Evolutionary conservation across 75 land plant genomes (phyloP).

Genomic region (Picea glauca): DNA sequence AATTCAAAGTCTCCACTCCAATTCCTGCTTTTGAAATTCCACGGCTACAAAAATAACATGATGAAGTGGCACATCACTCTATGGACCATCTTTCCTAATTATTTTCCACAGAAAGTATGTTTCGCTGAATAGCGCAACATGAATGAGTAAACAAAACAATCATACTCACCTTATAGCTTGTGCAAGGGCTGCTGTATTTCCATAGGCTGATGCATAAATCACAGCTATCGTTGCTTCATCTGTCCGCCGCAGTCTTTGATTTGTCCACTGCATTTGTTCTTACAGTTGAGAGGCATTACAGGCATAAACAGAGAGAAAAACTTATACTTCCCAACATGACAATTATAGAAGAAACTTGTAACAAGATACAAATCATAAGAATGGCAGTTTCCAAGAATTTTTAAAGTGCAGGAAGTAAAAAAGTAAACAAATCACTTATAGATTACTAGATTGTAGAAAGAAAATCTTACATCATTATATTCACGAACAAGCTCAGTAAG

Average conservation of each 20-base stretch:
- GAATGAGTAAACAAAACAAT: not conserved
- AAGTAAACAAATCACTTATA: not conserved
- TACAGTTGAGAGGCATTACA: conserved; percentile 12
- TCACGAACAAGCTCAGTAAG: conserved; percentile 52
- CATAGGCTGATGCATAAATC: conserved; percentile 55
- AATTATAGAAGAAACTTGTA: not conserved
- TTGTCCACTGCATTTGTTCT: conserved; percentile 38
- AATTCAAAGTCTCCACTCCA: conserved; percentile 46
- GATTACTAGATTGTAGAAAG: not conserved
- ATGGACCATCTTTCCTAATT: not conserved
- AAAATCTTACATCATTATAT: conserved; percentile 33
- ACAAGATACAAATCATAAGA: not conserved
- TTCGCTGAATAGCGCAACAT: not conserved
- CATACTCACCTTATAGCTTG: conserved; percentile 41
- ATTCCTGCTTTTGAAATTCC: conserved; percentile 54
- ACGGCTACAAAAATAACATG: conserved; percentile 22
- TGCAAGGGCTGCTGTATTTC: conserved; percentile 55
- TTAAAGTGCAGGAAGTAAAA: not conserved
- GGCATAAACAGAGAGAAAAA: not conserved
- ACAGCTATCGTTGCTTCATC: conserved; percentile 47
- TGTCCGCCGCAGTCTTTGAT: conserved; percentile 26
- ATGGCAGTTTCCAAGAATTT: not conserved
- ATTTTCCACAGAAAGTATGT: not conserved
- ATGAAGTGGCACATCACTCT: not conserved
- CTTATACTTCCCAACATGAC: not conserved